phyloP scores from a whole-genome alignment of 1,284 basidiomycete genomes.

The Rhodotorula sp. region DNA sequence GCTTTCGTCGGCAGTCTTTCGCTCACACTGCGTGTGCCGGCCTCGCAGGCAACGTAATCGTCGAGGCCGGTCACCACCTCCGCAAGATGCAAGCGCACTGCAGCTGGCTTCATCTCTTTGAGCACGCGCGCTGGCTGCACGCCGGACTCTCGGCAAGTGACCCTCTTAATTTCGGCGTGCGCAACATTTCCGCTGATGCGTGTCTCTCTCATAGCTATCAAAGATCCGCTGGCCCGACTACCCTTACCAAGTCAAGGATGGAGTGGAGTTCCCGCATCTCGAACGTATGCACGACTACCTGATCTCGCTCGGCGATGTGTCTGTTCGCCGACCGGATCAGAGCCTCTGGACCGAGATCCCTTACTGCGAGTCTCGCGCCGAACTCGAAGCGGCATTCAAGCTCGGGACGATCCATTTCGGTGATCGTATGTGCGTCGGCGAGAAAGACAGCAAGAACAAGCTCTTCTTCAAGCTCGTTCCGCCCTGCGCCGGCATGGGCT shows the following conservation, averaged over 20 bases:
- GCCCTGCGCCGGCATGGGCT: conserved; percentile 17
- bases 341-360: conserved; percentile 26
- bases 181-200: background rate
- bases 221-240: conserved; percentile 9
- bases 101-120: conserved; percentile 28
- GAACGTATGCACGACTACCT: conserved; percentile 19
- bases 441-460: background rate
- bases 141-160: conserved; percentile 19
- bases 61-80: conserved; percentile 4
- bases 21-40: background rate
- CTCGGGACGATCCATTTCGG: conserved; percentile 24
- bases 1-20: background rate
- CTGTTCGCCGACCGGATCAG: conserved; percentile 3
- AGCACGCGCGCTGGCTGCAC: conserved; percentile 29
- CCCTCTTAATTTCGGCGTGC: no score
- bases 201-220: background rate
- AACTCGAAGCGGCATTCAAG: conserved; percentile 28
- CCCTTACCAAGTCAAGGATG: background rate
- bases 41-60: conserved; percentile 6
- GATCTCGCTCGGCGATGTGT: background rate
- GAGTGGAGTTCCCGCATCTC: background rate
- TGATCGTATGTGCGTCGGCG: background rate
- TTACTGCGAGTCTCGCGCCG: conserved; percentile 18
- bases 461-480: conserved; percentile 15
- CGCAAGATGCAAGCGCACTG: background rate